Percentiles rank a stretch among this genome's conserved stretches.
These are phyloP conservation scores for Rhodosorus marinus DNA, from an alignment of 23 red algal species.

Conservation along the genomic window DNA sequence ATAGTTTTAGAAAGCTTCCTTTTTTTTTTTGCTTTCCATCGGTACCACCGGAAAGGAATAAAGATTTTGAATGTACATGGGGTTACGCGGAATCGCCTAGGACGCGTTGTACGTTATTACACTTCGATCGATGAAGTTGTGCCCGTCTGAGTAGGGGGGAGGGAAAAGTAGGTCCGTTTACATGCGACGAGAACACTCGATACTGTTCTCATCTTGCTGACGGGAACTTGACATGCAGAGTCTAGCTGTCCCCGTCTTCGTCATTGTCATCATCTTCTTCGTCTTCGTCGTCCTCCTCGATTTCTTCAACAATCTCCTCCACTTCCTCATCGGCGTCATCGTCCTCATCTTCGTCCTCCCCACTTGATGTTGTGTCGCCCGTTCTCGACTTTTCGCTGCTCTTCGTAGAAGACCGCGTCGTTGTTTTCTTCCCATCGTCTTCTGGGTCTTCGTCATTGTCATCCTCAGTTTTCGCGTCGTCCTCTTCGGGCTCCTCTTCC, in stretches of 20 bases:
- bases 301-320: neutral
- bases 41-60: no score
- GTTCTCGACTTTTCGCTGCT: neutral
- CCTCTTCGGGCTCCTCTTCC: neutral
- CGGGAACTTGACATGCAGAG: neutral
- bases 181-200: neutral
- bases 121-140: no score
- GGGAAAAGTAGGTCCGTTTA: neutral
- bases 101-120: no score
- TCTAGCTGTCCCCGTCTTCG: neutral
- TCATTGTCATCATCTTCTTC: conserved; percentile 1
- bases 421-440: neutral
- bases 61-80: no score
- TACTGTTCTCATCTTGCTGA: neutral
- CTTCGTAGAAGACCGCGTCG: neutral
- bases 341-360: neutral
- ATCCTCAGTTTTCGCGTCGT: neutral
- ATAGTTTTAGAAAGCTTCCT: no score
- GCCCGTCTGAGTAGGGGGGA: no score
- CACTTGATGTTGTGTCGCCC: neutral
- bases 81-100: no score
- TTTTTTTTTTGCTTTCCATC: no score
- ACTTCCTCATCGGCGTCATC: neutral
- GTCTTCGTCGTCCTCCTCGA: neutral
- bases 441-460: neutral